A percentile compares a stretch with the other conserved stretches of the same genome.
Evolutionary conservation across 2,329 filamentous ascomycete species (phyloP).

Genomic region (Monosporascus sp.): DNA sequence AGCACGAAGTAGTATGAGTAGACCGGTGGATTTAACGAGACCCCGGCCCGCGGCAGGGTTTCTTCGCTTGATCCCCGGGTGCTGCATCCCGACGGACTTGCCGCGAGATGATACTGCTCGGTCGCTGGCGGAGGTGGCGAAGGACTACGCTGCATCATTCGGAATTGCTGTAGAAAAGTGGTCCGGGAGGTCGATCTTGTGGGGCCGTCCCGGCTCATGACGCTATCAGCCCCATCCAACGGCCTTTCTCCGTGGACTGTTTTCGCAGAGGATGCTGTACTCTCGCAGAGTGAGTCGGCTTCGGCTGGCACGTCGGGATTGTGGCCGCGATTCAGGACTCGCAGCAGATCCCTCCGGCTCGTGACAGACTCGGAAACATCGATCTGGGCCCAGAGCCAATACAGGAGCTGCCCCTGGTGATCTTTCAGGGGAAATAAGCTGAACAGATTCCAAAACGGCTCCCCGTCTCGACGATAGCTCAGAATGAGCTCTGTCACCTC

Average conservation of each 20-base stretch:
- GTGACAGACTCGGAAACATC: constrained; percentile 52
- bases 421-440: constrained; percentile 49
- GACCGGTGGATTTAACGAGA: constrained; percentile 12
- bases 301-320: constrained; percentile 27
- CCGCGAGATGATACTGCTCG: constrained; percentile 20
- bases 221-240: constrained; percentile 2
- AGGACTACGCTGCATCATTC: not conserved
- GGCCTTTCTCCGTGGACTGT: not conserved
- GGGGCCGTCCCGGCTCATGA: constrained; percentile 6
- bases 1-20: constrained; percentile 17
- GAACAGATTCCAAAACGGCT: constrained; percentile 53
- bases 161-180: constrained; percentile 7
- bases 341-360: constrained; percentile 44
- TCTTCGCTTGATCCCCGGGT: not conserved
- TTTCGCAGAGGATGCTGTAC: constrained; percentile 4
- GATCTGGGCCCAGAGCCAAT: constrained; percentile 52
- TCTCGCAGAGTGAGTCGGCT: constrained; percentile 11
- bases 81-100: constrained; percentile 21
- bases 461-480: constrained; percentile 46
- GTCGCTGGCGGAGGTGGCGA: not conserved
- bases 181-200: constrained; percentile 4
- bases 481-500: constrained; percentile 43
- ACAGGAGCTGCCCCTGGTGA: constrained; percentile 39
- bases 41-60: not conserved
- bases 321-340: constrained; percentile 38